A percentile compares a stretch with the other conserved stretches of the same genome.
These are phyloP conservation scores for Dalbergia cultrata DNA, from an alignment of 306 rosid genomes.

Conservation along the genomic window DNA sequence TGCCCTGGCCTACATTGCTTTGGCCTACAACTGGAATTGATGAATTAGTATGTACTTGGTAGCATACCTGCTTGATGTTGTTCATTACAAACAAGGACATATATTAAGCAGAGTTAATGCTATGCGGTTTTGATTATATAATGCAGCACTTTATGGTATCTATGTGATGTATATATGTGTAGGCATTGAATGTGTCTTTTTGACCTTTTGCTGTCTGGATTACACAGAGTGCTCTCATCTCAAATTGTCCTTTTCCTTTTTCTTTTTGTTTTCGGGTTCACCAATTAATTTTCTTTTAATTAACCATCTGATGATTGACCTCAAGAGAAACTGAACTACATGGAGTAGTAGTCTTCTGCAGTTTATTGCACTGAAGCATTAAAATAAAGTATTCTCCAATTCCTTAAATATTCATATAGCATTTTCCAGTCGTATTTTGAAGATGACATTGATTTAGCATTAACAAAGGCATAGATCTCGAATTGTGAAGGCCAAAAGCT, in stretches of 20 bases:
- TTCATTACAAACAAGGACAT: conserved; percentile 26
- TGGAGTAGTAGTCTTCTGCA: not conserved
- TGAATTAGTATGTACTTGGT: not conserved
- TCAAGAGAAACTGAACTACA: not conserved
- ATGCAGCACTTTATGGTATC: not conserved
- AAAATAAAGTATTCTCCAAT: too few species aligned
- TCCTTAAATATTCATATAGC: too few species aligned
- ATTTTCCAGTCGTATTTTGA: too few species aligned
- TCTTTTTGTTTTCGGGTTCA: too few species aligned
- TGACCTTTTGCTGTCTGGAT: conserved; percentile 30
- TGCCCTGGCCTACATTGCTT: not conserved
- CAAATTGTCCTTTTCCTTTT: not conserved
- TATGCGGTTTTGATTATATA: conserved; percentile 11
- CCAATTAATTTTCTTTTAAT: not conserved
- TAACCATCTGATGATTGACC: not conserved
- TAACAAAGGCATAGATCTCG: too few species aligned
- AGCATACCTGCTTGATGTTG: not conserved
- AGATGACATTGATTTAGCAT: too few species aligned
- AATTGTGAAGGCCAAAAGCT: too few species aligned
- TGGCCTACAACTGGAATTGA: not conserved
- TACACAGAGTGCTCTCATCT: not conserved
- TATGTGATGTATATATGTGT: not conserved
- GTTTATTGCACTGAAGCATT: too few species aligned
- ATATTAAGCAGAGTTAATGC: not conserved
- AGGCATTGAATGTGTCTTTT: not conserved